Conservation (phyloP, 345 rosid species). For the Eucalyptus pauciflora region DNA sequence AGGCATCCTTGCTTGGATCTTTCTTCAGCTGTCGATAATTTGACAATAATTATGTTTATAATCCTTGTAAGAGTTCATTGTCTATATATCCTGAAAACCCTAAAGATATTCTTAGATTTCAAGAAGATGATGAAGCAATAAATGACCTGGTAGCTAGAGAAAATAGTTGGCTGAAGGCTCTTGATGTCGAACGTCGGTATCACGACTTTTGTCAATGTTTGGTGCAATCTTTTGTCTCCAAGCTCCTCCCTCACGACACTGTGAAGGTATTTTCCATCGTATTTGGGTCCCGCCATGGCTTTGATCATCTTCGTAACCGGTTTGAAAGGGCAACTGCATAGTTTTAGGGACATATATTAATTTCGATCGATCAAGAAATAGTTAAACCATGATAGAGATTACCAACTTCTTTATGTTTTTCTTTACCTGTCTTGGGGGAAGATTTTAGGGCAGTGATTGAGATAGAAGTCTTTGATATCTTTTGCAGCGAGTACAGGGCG, state of each 20-base stretch:
- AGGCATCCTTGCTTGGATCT: conserved; percentile 16
- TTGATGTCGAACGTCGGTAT: conserved; percentile 26
- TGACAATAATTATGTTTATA: background rate
- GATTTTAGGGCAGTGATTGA: conserved; percentile 8
- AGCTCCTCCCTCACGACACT: conserved; percentile 5
- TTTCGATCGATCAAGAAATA: background rate
- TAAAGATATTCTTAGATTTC: too few species aligned
- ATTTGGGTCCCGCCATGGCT: conserved; percentile 10
- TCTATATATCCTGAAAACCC: background rate
- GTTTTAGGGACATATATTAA: background rate
- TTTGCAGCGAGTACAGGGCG: conserved; percentile 24
- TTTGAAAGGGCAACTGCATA: background rate
- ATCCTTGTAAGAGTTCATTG: background rate
- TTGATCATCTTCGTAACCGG: background rate
- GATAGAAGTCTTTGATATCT: conserved; percentile 15
- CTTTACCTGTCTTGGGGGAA: conserved; percentile 10
- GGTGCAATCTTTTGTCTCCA: conserved; percentile 4
- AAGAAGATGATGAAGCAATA: background rate
- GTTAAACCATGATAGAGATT: background rate
- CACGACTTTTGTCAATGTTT: conserved; percentile 20
- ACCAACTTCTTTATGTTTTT: background rate
- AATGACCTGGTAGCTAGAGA: conserved; percentile 9
- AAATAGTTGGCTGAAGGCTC: conserved; percentile 19
- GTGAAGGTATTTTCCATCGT: conserved; percentile 17
- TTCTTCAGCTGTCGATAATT: background rate